These are phyloP conservation scores for Penicillium freii DNA, from an alignment of 2,329 filamentous ascomycete genomes.

Conservation along the genomic window DNA sequence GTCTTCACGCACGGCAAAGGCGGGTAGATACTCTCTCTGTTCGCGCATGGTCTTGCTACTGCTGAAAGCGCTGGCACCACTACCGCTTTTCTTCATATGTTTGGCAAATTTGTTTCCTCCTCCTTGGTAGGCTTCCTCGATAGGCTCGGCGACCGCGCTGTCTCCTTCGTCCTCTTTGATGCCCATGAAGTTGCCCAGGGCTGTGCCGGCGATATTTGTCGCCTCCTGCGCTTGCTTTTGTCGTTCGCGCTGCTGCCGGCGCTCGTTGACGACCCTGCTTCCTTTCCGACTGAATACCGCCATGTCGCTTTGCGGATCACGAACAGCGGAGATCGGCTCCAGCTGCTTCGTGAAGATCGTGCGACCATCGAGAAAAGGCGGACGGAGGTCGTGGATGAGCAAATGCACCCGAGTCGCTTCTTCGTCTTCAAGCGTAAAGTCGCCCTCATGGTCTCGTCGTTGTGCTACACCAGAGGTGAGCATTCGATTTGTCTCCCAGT, in stretches of 20 bases:
- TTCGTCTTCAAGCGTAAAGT: conserved; percentile 81
- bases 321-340: conserved; percentile 88
- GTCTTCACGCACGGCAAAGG: conserved; percentile 94
- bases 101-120: conserved; percentile 76
- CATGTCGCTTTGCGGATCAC: conserved; percentile 96
- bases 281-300: conserved; percentile 96
- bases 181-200: conserved; percentile 91
- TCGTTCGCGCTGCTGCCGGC: conserved; percentile 85
- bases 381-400: conserved; percentile 87
- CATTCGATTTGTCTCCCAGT: conserved; percentile 99
- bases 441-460: conserved; percentile 72
- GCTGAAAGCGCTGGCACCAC: conserved; percentile 83
- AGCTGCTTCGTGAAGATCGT: conserved; percentile 97
- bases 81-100: conserved; percentile 83
- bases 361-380: conserved; percentile 90
- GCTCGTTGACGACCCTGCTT: conserved; percentile 87
- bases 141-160: conserved; percentile 74
- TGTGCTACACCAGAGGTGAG: conserved; percentile 94
- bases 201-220: conserved; percentile 87
- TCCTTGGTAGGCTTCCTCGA: conserved; percentile 65
- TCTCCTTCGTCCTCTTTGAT: conserved; percentile 87
- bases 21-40: conserved; percentile 88
- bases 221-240: conserved; percentile 94
- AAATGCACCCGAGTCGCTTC: conserved; percentile 87
- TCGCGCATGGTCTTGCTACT: conserved; percentile 86